Conservation (phyloP, 352 stramenopile genomes). For the Peronospora farinosa region DNA sequence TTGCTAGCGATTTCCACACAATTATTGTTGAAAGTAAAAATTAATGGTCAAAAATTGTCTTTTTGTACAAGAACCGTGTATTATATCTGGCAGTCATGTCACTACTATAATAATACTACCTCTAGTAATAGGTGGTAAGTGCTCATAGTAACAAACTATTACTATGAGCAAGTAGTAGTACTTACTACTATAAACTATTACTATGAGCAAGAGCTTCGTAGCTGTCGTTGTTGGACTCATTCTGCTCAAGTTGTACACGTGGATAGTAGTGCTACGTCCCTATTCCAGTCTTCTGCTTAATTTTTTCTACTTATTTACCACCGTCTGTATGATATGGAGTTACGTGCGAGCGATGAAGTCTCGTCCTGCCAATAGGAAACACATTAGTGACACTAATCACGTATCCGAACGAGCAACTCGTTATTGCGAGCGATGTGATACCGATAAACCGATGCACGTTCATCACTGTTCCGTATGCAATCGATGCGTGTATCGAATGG, state of each 20-base stretch:
- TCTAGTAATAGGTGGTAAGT: too few species aligned
- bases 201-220: constrained; percentile 41
- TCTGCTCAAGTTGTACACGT: constrained; percentile 52
- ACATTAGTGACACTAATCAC: constrained; percentile 2
- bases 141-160: too few species aligned
- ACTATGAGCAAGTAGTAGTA: too few species aligned
- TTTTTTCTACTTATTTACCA: constrained; percentile 32
- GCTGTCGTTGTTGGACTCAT: constrained; percentile 56
- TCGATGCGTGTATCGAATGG: constrained; percentile 75
- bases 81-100: too few species aligned
- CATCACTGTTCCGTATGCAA: constrained; percentile 79
- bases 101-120: too few species aligned
- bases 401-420: constrained; percentile 19
- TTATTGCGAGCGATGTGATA: constrained; percentile 79
- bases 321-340: constrained; percentile 71
- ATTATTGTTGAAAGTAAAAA: too few species aligned
- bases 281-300: constrained; percentile 25
- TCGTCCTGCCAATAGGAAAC: constrained; percentile 14
- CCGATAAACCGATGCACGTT: constrained; percentile 43
- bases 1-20: too few species aligned
- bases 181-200: too few species aligned
- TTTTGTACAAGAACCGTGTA: too few species aligned
- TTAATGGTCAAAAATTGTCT: constrained; percentile 1
- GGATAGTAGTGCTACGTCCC: constrained; percentile 35
- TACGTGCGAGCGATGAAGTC: constrained; percentile 48